Evolutionary conservation across 768 basidiomycete species (phyloP).

Genomic region (Stropharia rugosoannulata): DNA sequence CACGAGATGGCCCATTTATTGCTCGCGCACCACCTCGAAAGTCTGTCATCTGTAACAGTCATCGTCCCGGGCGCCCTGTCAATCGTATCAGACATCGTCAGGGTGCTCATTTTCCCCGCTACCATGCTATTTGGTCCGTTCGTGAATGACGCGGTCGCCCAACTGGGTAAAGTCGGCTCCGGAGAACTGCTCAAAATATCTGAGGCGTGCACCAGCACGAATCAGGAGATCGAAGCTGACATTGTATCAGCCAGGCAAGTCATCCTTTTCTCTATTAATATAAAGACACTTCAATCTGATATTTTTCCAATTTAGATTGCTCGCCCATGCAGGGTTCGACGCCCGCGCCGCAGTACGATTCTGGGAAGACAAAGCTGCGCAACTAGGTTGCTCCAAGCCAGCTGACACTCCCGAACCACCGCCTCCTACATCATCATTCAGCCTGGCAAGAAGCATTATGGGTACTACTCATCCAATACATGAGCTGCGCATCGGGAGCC

Average conservation of each 20-base stretch:
- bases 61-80: conserved; percentile 80
- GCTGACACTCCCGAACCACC: conserved; percentile 14
- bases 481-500: conserved; percentile 56
- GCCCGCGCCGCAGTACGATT: conserved; percentile 79
- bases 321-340: conserved; percentile 91
- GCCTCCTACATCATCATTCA: conserved; percentile 12
- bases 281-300: background rate
- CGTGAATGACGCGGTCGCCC: conserved; percentile 89
- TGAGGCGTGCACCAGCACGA: conserved; percentile 74
- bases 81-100: conserved; percentile 70
- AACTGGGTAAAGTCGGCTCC: conserved; percentile 74
- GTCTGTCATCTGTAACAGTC: conserved; percentile 81
- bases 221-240: conserved; percentile 93
- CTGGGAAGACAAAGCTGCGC: conserved; percentile 64
- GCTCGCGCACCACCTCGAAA: conserved; percentile 89
- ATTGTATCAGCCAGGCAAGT: conserved; percentile 78
- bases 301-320: conserved; percentile 50
- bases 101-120: conserved; percentile 82
- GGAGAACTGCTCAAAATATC: conserved; percentile 72
- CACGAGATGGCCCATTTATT: conserved; percentile 94
- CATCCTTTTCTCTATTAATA: background rate
- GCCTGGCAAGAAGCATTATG: conserved; percentile 44
- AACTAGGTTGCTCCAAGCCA: conserved; percentile 40
- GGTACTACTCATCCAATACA: conserved; percentile 69
- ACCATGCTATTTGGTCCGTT: conserved; percentile 95